A percentile compares a stretch with the other conserved stretches of the same genome.
Evolutionary conservation across 2,329 filamentous ascomycete genomes (phyloP).

Genomic region (Sporothrix humicola): DNA sequence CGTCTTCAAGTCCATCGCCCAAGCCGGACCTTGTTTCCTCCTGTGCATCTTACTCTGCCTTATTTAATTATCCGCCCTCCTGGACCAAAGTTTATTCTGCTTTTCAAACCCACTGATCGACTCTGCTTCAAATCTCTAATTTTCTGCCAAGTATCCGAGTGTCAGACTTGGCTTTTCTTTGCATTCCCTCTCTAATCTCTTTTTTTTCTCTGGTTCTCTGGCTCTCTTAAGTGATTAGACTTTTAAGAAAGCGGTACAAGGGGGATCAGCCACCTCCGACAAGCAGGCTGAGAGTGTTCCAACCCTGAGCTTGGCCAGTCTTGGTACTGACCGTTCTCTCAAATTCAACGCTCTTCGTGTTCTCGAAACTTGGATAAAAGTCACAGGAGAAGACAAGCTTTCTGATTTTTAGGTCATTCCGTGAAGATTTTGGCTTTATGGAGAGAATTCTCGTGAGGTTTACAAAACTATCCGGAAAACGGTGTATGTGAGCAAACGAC

Average conservation of each 20-base stretch:
- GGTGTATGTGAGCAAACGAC: background rate
- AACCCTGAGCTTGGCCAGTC: background rate
- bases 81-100: conserved; percentile 11
- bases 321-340: background rate
- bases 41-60: background rate
- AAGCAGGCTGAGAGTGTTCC: background rate
- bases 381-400: background rate
- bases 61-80: background rate
- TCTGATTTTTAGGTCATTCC: background rate
- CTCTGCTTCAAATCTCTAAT: background rate
- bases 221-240: background rate
- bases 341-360: background rate
- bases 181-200: background rate
- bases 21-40: background rate
- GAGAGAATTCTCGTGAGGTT: background rate
- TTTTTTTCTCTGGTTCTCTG: too few species aligned
- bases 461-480: background rate
- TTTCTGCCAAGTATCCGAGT: background rate
- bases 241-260: background rate
- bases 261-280: conserved; percentile 29
- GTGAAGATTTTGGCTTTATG: background rate
- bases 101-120: conserved; percentile 25
- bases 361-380: background rate
- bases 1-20: background rate
- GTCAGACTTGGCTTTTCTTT: background rate